These are phyloP conservation scores for Kalaharituber pfeilii DNA, from an alignment of 2,329 filamentous ascomycete species.

Conservation along the genomic window DNA sequence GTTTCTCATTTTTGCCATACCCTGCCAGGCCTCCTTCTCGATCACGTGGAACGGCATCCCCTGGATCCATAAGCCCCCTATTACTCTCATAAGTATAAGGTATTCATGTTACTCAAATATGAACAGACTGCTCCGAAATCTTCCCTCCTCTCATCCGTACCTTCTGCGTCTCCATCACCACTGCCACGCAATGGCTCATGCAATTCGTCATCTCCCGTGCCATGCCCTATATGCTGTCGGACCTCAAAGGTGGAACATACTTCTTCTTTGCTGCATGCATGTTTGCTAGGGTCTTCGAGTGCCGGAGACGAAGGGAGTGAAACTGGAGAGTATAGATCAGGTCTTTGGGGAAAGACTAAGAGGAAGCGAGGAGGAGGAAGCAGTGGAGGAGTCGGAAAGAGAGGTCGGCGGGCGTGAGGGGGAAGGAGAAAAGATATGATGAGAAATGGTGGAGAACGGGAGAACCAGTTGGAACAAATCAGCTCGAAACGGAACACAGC, in stretches of 20 bases:
- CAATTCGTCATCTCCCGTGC: conserved; percentile 35
- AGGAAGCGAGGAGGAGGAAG: not conserved
- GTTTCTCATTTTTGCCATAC: conserved; percentile 50
- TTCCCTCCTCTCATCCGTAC: conserved; percentile 29
- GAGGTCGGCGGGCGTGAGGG: not conserved
- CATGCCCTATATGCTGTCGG: conserved; percentile 33
- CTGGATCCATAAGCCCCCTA: conserved; percentile 20
- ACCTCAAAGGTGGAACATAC: conserved; percentile 46
- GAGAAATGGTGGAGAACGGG: not conserved
- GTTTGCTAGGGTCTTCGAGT: conserved; percentile 42
- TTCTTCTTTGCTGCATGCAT: conserved; percentile 51
- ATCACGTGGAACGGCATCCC: conserved; percentile 26
- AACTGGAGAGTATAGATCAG: conserved; percentile 46
- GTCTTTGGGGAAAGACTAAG: conserved; percentile 36
- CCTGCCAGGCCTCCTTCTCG: conserved; percentile 44
- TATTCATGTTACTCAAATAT: not conserved
- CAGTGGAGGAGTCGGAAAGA: not conserved
- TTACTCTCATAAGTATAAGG: not conserved
- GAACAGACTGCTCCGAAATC: conserved; percentile 24
- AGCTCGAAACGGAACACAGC: no score
- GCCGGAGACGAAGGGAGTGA: conserved; percentile 49
- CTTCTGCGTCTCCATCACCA: conserved; percentile 30
- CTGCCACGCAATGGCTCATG: conserved; percentile 29
- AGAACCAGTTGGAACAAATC: not conserved
- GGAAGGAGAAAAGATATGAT: not conserved